Evolutionary conservation across 2,329 filamentous ascomycete genomes (phyloP).

Genomic region (Trichoderma breve): DNA sequence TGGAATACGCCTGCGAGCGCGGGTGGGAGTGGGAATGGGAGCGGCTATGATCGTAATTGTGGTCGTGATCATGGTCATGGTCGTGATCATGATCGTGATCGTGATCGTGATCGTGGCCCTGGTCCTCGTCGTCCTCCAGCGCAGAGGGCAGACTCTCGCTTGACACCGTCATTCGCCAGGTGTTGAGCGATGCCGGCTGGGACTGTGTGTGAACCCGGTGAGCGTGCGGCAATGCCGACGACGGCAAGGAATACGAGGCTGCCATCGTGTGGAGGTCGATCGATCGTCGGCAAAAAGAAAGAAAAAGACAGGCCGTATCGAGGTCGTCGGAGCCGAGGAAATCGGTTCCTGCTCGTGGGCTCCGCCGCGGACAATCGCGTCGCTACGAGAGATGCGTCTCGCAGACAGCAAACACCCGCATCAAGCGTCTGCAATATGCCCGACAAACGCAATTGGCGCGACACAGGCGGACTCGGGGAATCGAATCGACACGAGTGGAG

Average conservation of each 20-base stretch:
- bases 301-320: background rate
- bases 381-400: constrained; percentile 19
- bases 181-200: constrained; percentile 39
- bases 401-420: constrained; percentile 1
- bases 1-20: constrained; percentile 27
- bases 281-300: background rate
- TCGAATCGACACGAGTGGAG: background rate
- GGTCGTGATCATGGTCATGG: constrained; percentile 30
- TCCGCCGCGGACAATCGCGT: background rate
- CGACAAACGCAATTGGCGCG: constrained; percentile 9
- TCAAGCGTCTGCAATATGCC: background rate
- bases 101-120: constrained; percentile 31
- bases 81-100: constrained; percentile 22
- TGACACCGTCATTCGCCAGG: constrained; percentile 37
- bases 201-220: constrained; percentile 45
- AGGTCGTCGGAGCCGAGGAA: background rate
- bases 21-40: background rate
- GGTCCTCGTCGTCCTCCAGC: constrained; percentile 30
- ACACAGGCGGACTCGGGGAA: background rate
- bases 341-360: background rate
- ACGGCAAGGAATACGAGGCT: constrained; percentile 54
- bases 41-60: constrained; percentile 30
- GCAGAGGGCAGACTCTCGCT: constrained; percentile 33
- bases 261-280: constrained; percentile 38
- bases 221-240: constrained; percentile 48